Conservation (phyloP, 768 basidiomycete genomes). For the Suillus placidus region DNA sequence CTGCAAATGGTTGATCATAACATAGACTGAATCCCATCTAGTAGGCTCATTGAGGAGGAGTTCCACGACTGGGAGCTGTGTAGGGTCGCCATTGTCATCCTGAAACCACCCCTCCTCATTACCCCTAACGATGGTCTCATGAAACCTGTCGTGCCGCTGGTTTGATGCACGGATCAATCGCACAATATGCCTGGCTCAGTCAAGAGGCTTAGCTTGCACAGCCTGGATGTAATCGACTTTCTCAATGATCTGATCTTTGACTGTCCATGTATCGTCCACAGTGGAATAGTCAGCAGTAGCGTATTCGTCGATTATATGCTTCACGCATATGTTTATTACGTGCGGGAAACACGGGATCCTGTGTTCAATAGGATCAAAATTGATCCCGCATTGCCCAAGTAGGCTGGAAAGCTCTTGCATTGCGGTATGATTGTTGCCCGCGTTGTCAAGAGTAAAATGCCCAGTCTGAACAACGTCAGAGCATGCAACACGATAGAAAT, state of each 20-base stretch:
- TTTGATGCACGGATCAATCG: not conserved
- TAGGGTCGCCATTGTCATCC: too few relatives aligned
- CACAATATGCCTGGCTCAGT: not conserved
- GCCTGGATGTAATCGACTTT: constrained; percentile 1
- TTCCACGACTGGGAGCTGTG: too few relatives aligned
- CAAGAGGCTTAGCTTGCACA: constrained; percentile 4
- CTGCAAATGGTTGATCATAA: too few relatives aligned
- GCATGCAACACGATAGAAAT: too few relatives aligned
- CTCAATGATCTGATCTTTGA: not conserved
- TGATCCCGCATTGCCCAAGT: constrained; percentile 3
- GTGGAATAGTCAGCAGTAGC: not conserved
- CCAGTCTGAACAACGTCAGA: not conserved
- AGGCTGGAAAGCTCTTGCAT: constrained; percentile 11
- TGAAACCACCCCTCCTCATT: too few relatives aligned
- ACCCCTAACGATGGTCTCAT: not conserved
- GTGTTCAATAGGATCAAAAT: constrained; percentile 14
- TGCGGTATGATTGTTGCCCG: too few relatives aligned
- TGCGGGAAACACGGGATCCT: constrained; percentile 22
- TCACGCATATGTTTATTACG: constrained; percentile 17
- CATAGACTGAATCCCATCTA: too few relatives aligned
- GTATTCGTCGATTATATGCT: constrained; percentile 11
- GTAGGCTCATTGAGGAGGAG: too few relatives aligned
- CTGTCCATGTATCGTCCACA: constrained; percentile 2
- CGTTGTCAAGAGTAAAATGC: constrained; percentile 12
- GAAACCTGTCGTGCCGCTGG: not conserved